Percentiles rank a stretch among this genome's conserved stretches.
Conservation (phyloP, 139 green algal species). For the Chlorella vulgaris region DNA sequence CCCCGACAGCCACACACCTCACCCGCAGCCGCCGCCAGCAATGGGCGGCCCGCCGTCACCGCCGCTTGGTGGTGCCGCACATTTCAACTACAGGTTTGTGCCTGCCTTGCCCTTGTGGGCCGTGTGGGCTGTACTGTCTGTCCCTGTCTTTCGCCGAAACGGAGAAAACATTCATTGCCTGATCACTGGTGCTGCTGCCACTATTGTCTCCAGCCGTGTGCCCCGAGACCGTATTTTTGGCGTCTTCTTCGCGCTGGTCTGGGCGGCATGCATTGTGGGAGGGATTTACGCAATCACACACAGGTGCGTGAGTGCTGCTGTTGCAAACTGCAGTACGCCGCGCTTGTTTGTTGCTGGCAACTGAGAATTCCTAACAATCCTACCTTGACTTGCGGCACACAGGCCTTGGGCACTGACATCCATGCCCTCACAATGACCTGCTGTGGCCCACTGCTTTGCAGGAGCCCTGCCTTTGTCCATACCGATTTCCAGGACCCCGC, state of each 20-base stretch:
- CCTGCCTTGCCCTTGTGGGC: too few relatives aligned
- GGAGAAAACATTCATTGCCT: too few relatives aligned
- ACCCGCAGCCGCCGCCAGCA: too few relatives aligned
- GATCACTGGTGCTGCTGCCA: neutral
- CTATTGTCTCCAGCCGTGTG: neutral
- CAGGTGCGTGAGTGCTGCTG: neutral
- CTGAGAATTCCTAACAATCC: neutral
- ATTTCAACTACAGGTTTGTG: too few relatives aligned
- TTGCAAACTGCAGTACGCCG: neutral
- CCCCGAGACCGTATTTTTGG: slow-evolving; percentile 6
- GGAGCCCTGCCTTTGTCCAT: slow-evolving; percentile 48
- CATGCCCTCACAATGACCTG: too few relatives aligned
- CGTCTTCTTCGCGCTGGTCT: slow-evolving; percentile 1
- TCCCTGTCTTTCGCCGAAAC: neutral
- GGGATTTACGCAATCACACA: slow-evolving; percentile 19
- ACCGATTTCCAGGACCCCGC: slow-evolving; percentile 36
- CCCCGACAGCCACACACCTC: too few relatives aligned
- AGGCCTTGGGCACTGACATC: neutral
- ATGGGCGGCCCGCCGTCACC: too few relatives aligned
- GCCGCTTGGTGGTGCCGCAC: too few relatives aligned
- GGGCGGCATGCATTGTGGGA: neutral
- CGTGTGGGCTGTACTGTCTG: too few relatives aligned
- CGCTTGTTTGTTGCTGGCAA: neutral
- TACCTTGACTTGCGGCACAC: too few relatives aligned
- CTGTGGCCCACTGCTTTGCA: slow-evolving; percentile 31